Base-by-base conservation (phyloP, 1,284 basidiomycete genomes). In the Trichosporon sp. region DNA sequence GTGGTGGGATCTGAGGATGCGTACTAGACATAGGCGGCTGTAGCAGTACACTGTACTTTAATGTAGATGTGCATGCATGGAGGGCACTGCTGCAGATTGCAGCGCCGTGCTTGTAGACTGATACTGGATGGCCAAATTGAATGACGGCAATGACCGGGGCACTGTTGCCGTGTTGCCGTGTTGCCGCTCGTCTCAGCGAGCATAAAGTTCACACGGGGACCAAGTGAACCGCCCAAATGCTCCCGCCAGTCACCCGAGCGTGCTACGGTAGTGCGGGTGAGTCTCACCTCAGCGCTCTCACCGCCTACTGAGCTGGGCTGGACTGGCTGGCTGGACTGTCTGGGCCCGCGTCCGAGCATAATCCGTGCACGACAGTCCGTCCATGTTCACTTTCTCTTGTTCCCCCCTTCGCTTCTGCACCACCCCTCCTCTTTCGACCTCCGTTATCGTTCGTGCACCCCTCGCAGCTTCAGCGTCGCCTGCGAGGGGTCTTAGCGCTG, bases 1-100 rank as follows among this genome's bases (percentile, higher is more conserved):
- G 76, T 78, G 3, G 67, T 68, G 2, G 73, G 72, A 7, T 68
- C 74, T 57, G 73, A 77, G 33, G 66, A 69, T 56, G 69, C 73
- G 21, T 73, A 71, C 37, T 71, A 63, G 64, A 21, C 40, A 16
- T 71, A 63, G 64, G 16, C 40, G 25, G 25, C 23, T 52, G 25
- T 29, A 29, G 16, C 49, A n/a, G 49, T 54, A 54, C 49, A 54
- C 8, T 54, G 49, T 54, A 54, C 27, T 54, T 27, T 54, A 54
- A 44, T 56, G 37, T 44, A 49, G 31, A 21, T 14, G 19, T 59
- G 29, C 27, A 59, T 67, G 54, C 56, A 52, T 52, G 25, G 14
- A 29, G 27, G 27, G 27, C 46, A 29, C 40, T 21, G 40, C 40
- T 21, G 40, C 19, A 44, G 19, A n/a, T n/a, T n/a, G n/a, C n/a